Conservation (phyloP, 108 stramenopile species). For the Conticribra weissflogii region DNA sequence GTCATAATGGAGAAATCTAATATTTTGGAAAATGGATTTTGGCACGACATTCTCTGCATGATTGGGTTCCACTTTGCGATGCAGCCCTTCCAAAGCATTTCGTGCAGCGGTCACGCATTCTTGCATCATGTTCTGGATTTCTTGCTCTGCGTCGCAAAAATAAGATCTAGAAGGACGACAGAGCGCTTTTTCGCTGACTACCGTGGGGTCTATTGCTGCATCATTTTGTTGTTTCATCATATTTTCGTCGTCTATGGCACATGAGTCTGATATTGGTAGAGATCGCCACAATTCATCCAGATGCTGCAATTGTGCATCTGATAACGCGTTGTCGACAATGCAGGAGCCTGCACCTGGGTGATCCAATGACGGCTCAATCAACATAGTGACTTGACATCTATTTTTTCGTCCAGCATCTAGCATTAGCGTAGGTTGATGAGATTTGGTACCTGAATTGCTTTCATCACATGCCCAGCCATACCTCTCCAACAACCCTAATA, state of each 20-base stretch:
- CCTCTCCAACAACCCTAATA: slow-evolving; percentile 28
- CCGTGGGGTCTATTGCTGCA: background rate
- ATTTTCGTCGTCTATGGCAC: slow-evolving; percentile 31
- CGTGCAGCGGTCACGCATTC: slow-evolving; percentile 31
- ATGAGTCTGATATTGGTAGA: slow-evolving; percentile 50
- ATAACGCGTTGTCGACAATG: slow-evolving; percentile 62
- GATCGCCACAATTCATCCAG: slow-evolving; percentile 50
- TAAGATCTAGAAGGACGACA: slow-evolving; percentile 60
- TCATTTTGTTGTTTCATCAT: slow-evolving; percentile 28
- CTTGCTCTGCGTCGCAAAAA: slow-evolving; percentile 71
- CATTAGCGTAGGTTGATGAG: no score
- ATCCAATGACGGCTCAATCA: slow-evolving; percentile 54
- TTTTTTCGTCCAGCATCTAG: background rate
- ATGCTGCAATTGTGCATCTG: slow-evolving; percentile 36
- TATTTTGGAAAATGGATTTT: slow-evolving; percentile 61
- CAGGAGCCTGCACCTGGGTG: slow-evolving; percentile 86
- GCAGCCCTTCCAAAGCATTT: background rate
- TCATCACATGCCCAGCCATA: background rate
- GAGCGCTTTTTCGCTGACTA: slow-evolving; percentile 40
- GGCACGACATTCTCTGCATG: slow-evolving; percentile 9
- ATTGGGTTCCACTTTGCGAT: background rate
- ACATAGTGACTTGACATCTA: slow-evolving; percentile 23
- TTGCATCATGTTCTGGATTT: slow-evolving; percentile 35
- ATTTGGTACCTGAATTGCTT: background rate
- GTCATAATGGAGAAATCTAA: slow-evolving; percentile 76